phyloP scores from a whole-genome alignment of 148 eudicot genomes.

The Heliamphora exappendiculata region DNA sequence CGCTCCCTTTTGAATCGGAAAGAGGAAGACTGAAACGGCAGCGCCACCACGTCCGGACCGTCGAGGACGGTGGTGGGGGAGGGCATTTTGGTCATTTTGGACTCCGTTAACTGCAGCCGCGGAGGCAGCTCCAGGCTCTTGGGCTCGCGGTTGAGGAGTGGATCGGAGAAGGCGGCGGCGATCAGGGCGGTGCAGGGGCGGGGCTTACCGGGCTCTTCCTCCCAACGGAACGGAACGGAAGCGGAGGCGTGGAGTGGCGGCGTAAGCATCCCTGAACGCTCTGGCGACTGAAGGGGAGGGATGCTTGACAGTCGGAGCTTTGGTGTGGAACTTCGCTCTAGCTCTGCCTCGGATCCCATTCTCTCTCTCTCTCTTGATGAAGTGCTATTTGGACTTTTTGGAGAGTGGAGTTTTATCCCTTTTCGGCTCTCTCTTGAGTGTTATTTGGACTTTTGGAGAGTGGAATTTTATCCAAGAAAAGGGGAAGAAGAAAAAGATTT shows the following conservation, averaged over 20 bases:
- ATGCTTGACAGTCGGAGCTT: conserved; percentile 27
- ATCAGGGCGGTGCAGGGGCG: conserved; percentile 33
- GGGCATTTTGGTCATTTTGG: conserved; percentile 38
- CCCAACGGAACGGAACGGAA: conserved; percentile 77
- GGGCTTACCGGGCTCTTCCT: conserved; percentile 82
- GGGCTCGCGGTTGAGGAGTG: conserved; percentile 11
- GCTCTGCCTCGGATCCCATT: conserved; percentile 29
- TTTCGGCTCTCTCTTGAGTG: not conserved
- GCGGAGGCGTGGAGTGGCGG: conserved; percentile 61
- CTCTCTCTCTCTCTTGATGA: conserved; percentile 1
- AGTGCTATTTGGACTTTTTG: not conserved
- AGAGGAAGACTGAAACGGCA: conserved; percentile 23
- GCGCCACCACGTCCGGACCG: conserved; percentile 37
- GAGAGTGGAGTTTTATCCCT: not conserved
- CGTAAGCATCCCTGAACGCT: conserved; percentile 28
- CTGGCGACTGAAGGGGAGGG: conserved; percentile 15
- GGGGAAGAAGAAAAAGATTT: not conserved
- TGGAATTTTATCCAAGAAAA: not conserved
- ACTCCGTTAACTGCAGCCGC: conserved; percentile 25
- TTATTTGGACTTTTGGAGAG: not conserved
- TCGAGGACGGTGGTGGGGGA: conserved; percentile 63
- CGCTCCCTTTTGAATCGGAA: conserved; percentile 34
- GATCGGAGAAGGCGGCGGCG: not conserved
- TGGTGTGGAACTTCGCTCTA: conserved; percentile 12
- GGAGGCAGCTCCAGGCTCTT: conserved; percentile 52